Conservation (phyloP, 1,139 yeast genomes). For the Hyphopichia fennica region DNA sequence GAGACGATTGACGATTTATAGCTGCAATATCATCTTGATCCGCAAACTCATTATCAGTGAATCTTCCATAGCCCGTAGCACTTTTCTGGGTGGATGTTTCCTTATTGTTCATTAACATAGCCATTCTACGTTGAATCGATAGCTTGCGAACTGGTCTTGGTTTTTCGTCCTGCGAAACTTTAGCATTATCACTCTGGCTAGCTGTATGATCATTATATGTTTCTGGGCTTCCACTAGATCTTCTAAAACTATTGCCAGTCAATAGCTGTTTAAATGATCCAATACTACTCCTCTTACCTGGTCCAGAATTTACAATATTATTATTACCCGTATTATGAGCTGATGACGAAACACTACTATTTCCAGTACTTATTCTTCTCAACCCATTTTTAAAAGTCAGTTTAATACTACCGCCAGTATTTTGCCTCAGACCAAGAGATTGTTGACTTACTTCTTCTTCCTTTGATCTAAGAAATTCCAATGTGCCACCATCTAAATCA, state of each 20-base stretch:
- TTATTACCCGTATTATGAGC: constrained; percentile 23
- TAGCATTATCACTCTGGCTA: neutral
- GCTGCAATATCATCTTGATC: constrained; percentile 41
- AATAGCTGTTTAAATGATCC: constrained; percentile 42
- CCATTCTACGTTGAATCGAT: constrained; percentile 69
- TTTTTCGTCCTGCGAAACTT: constrained; percentile 6
- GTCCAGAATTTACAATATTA: constrained; percentile 9
- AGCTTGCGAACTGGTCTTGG: constrained; percentile 21
- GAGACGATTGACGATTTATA: constrained; percentile 22
- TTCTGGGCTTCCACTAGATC: constrained; percentile 11
- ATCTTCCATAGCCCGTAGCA: constrained; percentile 76
- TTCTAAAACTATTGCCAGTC: constrained; percentile 32
- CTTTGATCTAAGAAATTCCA: constrained; percentile 60
- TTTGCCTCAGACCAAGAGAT: constrained; percentile 18
- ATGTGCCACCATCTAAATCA: constrained; percentile 27
- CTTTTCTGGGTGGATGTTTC: constrained; percentile 54
- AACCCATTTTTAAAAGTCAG: constrained; percentile 34
- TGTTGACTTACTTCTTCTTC: constrained; percentile 24
- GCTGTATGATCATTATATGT: neutral
- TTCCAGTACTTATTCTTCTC: constrained; percentile 45
- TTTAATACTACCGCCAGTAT: constrained; percentile 50
- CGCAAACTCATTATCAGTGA: constrained; percentile 45
- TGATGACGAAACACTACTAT: constrained; percentile 16
- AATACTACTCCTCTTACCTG: constrained; percentile 39
- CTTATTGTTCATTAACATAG: constrained; percentile 50